Evolutionary conservation across 202 grass and related monocot species (phyloP).

Genomic region (Schoenoplectus triqueter): DNA sequence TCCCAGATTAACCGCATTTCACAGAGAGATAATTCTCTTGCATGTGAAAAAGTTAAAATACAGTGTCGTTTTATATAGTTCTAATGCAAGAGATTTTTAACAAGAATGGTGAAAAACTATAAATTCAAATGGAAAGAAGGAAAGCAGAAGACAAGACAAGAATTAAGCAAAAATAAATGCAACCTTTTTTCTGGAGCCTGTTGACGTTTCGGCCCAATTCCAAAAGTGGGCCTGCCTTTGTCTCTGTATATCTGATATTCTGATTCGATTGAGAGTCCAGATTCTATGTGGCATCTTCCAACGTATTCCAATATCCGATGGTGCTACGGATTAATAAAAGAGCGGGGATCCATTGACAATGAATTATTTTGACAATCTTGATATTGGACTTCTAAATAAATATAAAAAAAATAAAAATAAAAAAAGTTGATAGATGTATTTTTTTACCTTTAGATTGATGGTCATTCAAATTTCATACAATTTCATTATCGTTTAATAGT

Average conservation of each 20-base stretch:
- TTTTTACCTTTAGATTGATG: no score
- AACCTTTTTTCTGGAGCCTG: conserved; percentile 28
- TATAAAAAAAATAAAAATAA: no score
- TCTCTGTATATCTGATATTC: no score
- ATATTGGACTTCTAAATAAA: no score
- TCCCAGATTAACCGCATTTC: conserved; percentile 16
- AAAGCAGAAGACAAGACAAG: conserved; percentile 26
- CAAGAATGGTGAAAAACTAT: neutral
- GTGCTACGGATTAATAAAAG: no score
- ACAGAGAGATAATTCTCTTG: conserved; percentile 18
- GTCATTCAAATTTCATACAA: no score
- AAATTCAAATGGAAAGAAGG: neutral
- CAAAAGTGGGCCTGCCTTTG: conserved; percentile 11
- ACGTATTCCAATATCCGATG: no score
- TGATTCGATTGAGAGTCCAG: neutral
- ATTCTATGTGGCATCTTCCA: conserved; percentile 8
- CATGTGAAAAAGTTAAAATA: conserved; percentile 14
- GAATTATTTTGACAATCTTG: no score
- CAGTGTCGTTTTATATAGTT: conserved; percentile 27
- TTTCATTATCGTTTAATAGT: no score
- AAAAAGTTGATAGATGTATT: no score
- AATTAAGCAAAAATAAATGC: conserved; percentile 25
- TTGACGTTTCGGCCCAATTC: conserved; percentile 34
- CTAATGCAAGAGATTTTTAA: conserved; percentile 1
- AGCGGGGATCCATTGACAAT: no score